A percentile compares a stretch with the other conserved stretches of the same genome.
Conservation (phyloP, 768 basidiomycete species). For the Strobilomyces dryophilus region DNA sequence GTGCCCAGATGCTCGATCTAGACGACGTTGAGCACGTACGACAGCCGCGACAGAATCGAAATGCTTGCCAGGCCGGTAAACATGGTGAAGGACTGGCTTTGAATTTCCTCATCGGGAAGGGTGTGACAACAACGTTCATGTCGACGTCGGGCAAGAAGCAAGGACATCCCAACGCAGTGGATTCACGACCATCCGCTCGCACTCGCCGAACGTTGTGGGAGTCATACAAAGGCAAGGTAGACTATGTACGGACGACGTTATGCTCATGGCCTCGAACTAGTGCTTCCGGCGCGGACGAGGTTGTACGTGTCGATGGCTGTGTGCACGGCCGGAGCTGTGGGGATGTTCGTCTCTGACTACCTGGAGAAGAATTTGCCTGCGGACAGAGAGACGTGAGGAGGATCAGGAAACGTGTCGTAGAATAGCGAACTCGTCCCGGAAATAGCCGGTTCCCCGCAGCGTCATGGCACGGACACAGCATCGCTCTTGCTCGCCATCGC, state of each 20-base stretch:
- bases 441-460: constrained; percentile 8
- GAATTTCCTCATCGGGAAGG: not conserved
- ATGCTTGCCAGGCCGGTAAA: constrained; percentile 73
- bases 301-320: constrained; percentile 46
- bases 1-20: constrained; percentile 90
- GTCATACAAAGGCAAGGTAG: constrained; percentile 39
- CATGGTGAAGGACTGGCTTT: constrained; percentile 36
- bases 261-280: constrained; percentile 30
- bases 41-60: not conserved
- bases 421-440: constrained; percentile 39
- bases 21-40: constrained; percentile 5
- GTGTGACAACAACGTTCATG: constrained; percentile 9
- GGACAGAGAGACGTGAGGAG: constrained; percentile 27
- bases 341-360: constrained; percentile 47
- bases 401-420: constrained; percentile 37
- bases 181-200: constrained; percentile 8
- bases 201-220: constrained; percentile 35
- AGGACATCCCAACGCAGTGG: not conserved
- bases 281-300: constrained; percentile 51
- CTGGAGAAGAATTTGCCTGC: constrained; percentile 35
- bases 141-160: constrained; percentile 3
- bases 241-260: constrained; percentile 2
- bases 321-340: constrained; percentile 43
- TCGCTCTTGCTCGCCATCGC: not conserved
- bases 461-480: constrained; percentile 1